Conservation (phyloP, 257 asterid species). For the Leptodermis oblonga region DNA sequence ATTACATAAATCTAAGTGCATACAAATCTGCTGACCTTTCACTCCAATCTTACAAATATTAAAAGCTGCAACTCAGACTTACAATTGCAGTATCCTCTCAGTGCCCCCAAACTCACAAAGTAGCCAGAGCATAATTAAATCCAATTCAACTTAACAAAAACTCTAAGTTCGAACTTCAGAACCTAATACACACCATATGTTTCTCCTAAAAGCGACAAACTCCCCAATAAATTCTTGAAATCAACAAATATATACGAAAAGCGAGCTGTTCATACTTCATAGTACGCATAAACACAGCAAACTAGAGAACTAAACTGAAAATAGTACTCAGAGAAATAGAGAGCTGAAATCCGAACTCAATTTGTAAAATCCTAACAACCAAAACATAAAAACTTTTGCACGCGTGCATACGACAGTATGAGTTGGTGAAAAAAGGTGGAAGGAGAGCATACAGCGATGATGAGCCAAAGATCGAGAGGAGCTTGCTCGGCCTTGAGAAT, state of each 20-base stretch:
- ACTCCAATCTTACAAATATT: background rate
- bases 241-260: background rate
- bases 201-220: background rate
- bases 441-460: conserved; percentile 61
- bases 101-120: background rate
- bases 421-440: background rate
- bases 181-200: background rate
- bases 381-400: background rate
- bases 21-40: background rate
- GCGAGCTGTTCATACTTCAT: background rate
- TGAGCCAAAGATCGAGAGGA: conserved; percentile 96
- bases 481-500: conserved; percentile 99
- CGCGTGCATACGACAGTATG: background rate
- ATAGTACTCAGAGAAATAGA: background rate
- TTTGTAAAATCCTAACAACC: background rate
- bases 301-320: background rate
- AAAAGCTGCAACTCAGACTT: background rate
- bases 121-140: background rate
- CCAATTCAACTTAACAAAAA: background rate
- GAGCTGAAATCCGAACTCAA: background rate
- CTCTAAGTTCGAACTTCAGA: too few relatives aligned
- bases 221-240: background rate
- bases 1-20: background rate
- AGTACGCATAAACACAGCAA: background rate
- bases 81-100: background rate